Evolutionary conservation across 805 yeast genomes (phyloP), one percentile per base, ranked within the genome.

Genomic region (Nakazawaea laoshanensis): DNA sequence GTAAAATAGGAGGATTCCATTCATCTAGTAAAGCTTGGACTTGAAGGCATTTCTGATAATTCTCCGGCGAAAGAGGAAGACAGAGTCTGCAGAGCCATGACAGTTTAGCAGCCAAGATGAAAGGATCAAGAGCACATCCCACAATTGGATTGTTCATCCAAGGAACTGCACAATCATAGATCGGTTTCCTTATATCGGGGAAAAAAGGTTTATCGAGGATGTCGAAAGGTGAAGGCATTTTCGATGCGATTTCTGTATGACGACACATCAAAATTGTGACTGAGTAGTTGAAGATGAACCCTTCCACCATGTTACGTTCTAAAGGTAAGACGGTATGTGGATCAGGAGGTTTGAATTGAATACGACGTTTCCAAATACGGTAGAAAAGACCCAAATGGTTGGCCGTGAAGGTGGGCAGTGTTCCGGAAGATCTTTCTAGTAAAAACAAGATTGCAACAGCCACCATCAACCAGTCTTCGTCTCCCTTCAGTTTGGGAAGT

Each of bases 91-190:
- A 44, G 9, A 61, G 39, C 47, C 55, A 60, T 1, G 58, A 49
- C 1, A 56, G 50, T 36, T 61, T 61, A 3, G 61, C 58, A 7
- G 53, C 49, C 4, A 55, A 29, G 35, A 60, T 64, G 38, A 47
- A 61, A 0, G 61, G 42, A 9, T 51, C 59, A 3, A 49, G 41
- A 1, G 63, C 52, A 5, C 64, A 56, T 2, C 67, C 67, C 7
- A 58, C 37, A 1, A 61, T 55, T 0, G 67, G 67, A 37, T 61
- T 59, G 35, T 61, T 61, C 63, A 61, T 58, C 65, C 65, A 61
- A n/a, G 44, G 43, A n/a, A 54, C 56, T 10, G 50, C 53, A 38
- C 60, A 51, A 18, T 17, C 30, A 22, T 22, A 35, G 15, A 35
- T 35, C 8, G 34, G 34, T 11, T 16, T 21, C 11, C 30, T 24